phyloP scores from a whole-genome alignment of 2,329 filamentous ascomycete species.

The Colletotrichum sp. region DNA sequence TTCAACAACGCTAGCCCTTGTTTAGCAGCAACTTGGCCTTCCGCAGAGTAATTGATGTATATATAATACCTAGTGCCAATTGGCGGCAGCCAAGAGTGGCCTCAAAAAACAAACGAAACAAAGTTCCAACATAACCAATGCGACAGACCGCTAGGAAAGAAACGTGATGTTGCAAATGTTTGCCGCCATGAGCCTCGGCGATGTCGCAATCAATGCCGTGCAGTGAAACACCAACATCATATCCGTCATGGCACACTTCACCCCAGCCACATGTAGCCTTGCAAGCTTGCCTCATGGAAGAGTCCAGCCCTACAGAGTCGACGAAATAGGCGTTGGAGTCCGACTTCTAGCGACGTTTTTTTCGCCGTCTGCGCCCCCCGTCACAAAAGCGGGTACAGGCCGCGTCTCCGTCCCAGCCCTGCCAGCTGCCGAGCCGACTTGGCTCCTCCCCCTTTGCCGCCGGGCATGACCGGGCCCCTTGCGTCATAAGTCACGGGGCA shows the following conservation, averaged over 20 bases:
- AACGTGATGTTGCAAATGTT: neutral
- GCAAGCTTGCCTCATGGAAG: neutral
- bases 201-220: neutral
- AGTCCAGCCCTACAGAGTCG: constrained; percentile 2
- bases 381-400: constrained; percentile 15
- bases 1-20: neutral
- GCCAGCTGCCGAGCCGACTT: constrained; percentile 16
- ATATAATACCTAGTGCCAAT: neutral
- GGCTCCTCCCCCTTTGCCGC: constrained; percentile 9
- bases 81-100: neutral
- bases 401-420: constrained; percentile 16
- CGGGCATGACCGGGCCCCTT: constrained; percentile 9
- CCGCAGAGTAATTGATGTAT: neutral
- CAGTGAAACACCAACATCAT: neutral
- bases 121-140: neutral
- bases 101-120: neutral
- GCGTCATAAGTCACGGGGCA: constrained; percentile 8
- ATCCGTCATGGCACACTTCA: constrained; percentile 8
- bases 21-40: neutral
- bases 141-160: neutral
- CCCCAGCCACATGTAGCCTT: constrained; percentile 12
- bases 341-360: neutral
- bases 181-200: neutral
- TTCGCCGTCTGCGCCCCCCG: neutral
- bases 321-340: neutral